Percentiles rank a stretch among this genome's conserved stretches.
Conservation (phyloP, 371 early-diverging fungal genomes). For the Smittium culicis region DNA sequence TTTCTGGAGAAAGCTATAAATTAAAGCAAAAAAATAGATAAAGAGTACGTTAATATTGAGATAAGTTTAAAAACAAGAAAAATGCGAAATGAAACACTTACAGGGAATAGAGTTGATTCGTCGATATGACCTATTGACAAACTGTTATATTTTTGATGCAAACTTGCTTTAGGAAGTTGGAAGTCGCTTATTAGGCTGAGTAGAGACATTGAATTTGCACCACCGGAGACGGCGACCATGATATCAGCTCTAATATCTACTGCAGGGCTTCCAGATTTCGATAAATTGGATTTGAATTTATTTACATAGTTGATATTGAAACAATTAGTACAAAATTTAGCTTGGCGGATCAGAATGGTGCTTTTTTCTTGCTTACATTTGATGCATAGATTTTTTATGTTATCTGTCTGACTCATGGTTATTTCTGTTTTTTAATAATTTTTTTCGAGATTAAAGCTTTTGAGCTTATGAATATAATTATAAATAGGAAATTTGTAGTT, state of each 20-base stretch:
- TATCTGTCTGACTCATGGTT: too few relatives aligned
- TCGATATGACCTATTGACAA: slow-evolving; percentile 62
- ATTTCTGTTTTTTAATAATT: too few relatives aligned
- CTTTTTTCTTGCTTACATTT: not conserved
- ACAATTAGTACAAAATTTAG: slow-evolving; percentile 65
- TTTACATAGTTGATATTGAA: slow-evolving; percentile 45
- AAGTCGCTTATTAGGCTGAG: slow-evolving; percentile 43
- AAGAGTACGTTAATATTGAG: not conserved
- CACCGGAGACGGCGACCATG: slow-evolving; percentile 76
- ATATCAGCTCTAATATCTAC: slow-evolving; percentile 34
- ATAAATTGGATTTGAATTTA: slow-evolving; percentile 49
- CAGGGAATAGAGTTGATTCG: slow-evolving; percentile 42
- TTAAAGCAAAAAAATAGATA: not conserved
- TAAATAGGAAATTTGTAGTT: too few relatives aligned
- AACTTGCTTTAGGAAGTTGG: slow-evolving; percentile 37
- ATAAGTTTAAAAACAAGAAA: not conserved
- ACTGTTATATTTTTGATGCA: slow-evolving; percentile 37
- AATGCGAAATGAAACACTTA: slow-evolving; percentile 16
- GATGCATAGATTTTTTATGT: not conserved
- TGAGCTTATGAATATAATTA: too few relatives aligned
- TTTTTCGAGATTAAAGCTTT: too few relatives aligned
- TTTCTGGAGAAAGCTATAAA: not conserved
- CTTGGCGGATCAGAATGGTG: slow-evolving; percentile 39
- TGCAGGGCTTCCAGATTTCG: slow-evolving; percentile 31
- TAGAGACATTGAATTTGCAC: slow-evolving; percentile 56